A percentile compares a stretch with the other conserved stretches of the same genome.
These are phyloP conservation scores for Xylaria sp. DNA, from an alignment of 2,329 filamentous ascomycete species.

Conservation along the genomic window DNA sequence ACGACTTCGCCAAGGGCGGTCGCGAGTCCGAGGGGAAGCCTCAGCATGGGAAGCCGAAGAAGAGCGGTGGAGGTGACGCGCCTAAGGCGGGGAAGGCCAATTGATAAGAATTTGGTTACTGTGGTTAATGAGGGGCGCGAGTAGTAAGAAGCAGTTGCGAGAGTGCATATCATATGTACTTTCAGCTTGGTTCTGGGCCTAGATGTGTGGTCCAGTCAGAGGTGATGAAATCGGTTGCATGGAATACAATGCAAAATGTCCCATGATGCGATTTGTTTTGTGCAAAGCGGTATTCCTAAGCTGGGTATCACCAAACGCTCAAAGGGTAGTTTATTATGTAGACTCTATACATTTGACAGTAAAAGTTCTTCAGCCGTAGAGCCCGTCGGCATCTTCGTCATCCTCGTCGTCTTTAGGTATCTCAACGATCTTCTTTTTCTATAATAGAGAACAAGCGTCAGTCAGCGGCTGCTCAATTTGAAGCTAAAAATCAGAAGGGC, in stretches of 20 bases:
- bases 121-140: background rate
- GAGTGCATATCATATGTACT: background rate
- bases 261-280: background rate
- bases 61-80: constrained; percentile 41
- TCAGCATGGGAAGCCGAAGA: constrained; percentile 51
- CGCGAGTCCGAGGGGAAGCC: constrained; percentile 47
- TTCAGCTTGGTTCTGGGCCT: background rate
- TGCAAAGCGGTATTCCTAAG: constrained; percentile 5
- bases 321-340: constrained; percentile 5
- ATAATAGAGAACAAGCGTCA: constrained; percentile 36
- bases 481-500: background rate
- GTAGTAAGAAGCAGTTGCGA: background rate
- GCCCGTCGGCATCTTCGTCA: constrained; percentile 61
- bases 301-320: constrained; percentile 33
- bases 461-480: constrained; percentile 6
- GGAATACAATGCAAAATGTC: constrained; percentile 6
- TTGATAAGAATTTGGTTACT: constrained; percentile 32
- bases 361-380: constrained; percentile 55
- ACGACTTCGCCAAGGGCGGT: constrained; percentile 53
- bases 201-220: background rate
- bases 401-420: constrained; percentile 63
- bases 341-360: background rate
- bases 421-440: constrained; percentile 62
- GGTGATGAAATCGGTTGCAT: background rate
- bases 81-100: constrained; percentile 49